phyloP scores from a whole-genome alignment of 331 rosid genomes.

The Pyrus hybrid region DNA sequence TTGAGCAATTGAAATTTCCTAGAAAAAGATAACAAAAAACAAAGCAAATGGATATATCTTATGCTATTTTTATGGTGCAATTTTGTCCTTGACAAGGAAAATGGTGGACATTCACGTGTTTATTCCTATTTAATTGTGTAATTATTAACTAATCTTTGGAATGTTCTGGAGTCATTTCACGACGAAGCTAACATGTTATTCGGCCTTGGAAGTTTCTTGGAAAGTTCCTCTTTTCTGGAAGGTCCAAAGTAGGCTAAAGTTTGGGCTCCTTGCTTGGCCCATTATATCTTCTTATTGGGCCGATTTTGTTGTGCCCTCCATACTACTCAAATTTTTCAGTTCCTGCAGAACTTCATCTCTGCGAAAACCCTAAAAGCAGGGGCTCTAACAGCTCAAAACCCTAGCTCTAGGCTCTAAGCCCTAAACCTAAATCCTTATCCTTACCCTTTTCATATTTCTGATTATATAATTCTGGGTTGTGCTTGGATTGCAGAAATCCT shows the following conservation, averaged over 20 bases:
- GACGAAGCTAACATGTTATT: neutral
- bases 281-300: neutral
- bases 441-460: neutral
- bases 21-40: neutral
- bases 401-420: neutral
- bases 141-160: too few species aligned
- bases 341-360: neutral
- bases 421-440: conserved; percentile 7
- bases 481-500: neutral
- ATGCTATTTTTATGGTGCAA: too few species aligned
- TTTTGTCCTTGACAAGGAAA: too few species aligned
- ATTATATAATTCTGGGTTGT: neutral
- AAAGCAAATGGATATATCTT: neutral
- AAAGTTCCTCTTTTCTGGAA: neutral
- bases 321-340: neutral
- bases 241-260: neutral
- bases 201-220: neutral
- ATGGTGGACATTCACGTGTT: too few species aligned
- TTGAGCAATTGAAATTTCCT: neutral
- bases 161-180: conserved; percentile 1
- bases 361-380: neutral
- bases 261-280: neutral
- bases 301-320: neutral
- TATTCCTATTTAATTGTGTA: too few species aligned
- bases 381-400: neutral